phyloP scores from a whole-genome alignment of 2,329 filamentous ascomycete species.

The Diplodia mutila region DNA sequence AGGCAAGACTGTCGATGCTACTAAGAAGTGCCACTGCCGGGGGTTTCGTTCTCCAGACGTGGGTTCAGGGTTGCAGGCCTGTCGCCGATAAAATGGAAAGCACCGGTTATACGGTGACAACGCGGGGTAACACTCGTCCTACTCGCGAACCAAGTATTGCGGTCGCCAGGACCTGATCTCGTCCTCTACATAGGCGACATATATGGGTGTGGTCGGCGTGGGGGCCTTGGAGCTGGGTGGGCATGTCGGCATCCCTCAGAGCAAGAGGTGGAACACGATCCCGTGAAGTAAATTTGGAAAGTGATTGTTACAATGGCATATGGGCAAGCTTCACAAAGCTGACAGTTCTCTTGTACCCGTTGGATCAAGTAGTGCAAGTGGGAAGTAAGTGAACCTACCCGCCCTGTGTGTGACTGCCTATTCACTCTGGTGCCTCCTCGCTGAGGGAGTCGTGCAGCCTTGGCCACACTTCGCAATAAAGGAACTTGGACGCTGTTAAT shows the following conservation, averaged over 20 bases:
- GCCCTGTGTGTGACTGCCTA: background rate
- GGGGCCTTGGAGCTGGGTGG: background rate
- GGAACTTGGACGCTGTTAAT: background rate
- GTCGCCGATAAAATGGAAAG: background rate
- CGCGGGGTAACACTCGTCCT: background rate
- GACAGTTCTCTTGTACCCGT: background rate
- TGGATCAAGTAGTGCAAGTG: background rate
- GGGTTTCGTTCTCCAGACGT: too few relatives aligned
- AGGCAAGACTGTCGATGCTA: too few relatives aligned
- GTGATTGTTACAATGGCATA: background rate
- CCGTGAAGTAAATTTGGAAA: background rate
- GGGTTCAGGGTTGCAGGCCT: too few relatives aligned
- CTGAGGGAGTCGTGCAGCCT: background rate
- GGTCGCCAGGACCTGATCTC: too few relatives aligned
- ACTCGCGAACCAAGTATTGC: background rate
- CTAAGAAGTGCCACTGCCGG: too few relatives aligned
- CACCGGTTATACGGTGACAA: background rate
- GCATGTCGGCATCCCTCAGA: background rate
- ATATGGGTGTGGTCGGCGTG: background rate
- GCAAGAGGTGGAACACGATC: background rate
- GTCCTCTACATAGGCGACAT: background rate
- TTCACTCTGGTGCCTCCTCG: too few relatives aligned
- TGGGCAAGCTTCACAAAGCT: background rate
- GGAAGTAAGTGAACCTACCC: background rate
- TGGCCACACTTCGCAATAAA: background rate